A percentile compares a stretch with the other conserved stretches of the same genome.
Conservation (phyloP, 148 eudicot genomes). For the Pharnaceum exiguum region DNA sequence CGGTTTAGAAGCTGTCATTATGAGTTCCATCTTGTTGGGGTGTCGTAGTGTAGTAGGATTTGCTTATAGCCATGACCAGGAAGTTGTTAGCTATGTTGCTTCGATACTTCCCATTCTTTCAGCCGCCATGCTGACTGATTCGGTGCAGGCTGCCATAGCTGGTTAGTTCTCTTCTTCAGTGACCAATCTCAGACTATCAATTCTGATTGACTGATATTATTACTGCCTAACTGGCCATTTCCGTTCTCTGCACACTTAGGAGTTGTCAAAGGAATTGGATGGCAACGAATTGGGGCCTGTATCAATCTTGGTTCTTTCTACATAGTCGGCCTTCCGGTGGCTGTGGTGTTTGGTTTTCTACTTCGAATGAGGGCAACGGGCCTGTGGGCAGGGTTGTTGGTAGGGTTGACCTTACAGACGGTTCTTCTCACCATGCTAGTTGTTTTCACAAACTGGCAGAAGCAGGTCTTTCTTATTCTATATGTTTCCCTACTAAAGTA, state of each 20-base stretch:
- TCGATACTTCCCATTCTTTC: conserved; percentile 35
- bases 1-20: conserved; percentile 17
- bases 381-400: conserved; percentile 32
- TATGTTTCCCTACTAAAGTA: no score
- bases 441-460: conserved; percentile 29
- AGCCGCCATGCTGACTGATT: conserved; percentile 24
- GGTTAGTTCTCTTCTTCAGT: conserved; percentile 22
- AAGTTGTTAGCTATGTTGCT: conserved; percentile 29
- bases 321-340: conserved; percentile 29
- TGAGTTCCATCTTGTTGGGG: conserved; percentile 17
- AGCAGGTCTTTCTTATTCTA: neutral
- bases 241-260: conserved; percentile 24
- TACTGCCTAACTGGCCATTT: neutral
- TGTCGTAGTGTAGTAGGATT: conserved; percentile 33
- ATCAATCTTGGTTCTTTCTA: conserved; percentile 40
- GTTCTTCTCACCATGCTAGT: conserved; percentile 22
- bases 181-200: neutral
- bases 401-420: conserved; percentile 29
- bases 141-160: conserved; percentile 31
- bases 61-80: conserved; percentile 31
- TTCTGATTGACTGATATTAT: neutral
- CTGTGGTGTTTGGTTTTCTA: conserved; percentile 24
- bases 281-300: conserved; percentile 43
- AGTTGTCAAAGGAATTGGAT: conserved; percentile 40
- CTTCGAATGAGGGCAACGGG: conserved; percentile 29